phyloP scores from a whole-genome alignment of 1,139 yeast genomes.

The Hyphopichia pseudoburtonii region DNA sequence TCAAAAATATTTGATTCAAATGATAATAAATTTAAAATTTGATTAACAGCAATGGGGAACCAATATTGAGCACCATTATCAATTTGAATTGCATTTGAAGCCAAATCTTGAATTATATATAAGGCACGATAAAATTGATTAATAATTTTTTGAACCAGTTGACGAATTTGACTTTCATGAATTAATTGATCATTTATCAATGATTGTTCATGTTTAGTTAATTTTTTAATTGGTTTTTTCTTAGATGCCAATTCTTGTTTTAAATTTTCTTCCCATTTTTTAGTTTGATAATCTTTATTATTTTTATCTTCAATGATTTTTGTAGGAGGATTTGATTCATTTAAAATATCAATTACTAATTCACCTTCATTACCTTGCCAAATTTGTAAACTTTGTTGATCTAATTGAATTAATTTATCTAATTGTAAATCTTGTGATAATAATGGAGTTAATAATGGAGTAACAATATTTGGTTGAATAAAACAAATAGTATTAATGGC shows the following conservation, averaged over 20 bases:
- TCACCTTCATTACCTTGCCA: slow-evolving; percentile 72
- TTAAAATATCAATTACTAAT: slow-evolving; percentile 64
- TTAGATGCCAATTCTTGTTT: slow-evolving; percentile 71
- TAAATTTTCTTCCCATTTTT: slow-evolving; percentile 86
- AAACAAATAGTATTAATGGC: slow-evolving; percentile 69
- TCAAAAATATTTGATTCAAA: slow-evolving; percentile 41
- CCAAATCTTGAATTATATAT: slow-evolving; percentile 52
- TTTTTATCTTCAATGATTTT: slow-evolving; percentile 49
- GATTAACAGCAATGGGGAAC: slow-evolving; percentile 65
- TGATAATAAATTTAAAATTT: slow-evolving; percentile 42
- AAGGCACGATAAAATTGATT: slow-evolving; percentile 48
- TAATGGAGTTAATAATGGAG: slow-evolving; percentile 48
- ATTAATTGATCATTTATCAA: slow-evolving; percentile 59
- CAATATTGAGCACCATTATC: slow-evolving; percentile 72
- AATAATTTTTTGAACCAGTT: slow-evolving; percentile 38
- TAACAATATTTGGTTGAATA: slow-evolving; percentile 61
- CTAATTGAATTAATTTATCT: slow-evolving; percentile 22
- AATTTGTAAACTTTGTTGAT: slow-evolving; percentile 43
- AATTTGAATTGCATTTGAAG: slow-evolving; percentile 48
- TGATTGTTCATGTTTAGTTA: slow-evolving; percentile 74
- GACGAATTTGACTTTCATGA: slow-evolving; percentile 59
- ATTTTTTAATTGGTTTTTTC: slow-evolving; percentile 46
- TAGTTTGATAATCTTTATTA: slow-evolving; percentile 78
- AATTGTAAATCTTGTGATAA: slow-evolving; percentile 46
- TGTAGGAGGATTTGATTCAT: slow-evolving; percentile 34